Evolutionary conservation across 352 stramenopile species (phyloP).

Genomic region (Globisporangium heterothallicum): DNA sequence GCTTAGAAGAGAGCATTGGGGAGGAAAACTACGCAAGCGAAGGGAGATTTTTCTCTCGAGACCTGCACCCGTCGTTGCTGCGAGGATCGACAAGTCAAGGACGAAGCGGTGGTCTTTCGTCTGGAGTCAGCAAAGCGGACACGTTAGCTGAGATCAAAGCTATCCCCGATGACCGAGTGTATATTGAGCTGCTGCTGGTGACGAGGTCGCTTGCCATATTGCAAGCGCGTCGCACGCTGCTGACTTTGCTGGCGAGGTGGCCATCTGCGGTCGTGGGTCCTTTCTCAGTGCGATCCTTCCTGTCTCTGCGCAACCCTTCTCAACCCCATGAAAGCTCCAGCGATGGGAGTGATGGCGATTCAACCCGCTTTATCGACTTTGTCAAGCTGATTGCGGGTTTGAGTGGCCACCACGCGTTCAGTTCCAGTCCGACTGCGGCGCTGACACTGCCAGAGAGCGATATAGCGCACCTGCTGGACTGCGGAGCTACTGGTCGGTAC

Average conservation of each 20-base stretch:
- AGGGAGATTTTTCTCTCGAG: slow-evolving; percentile 69
- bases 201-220: slow-evolving; percentile 78
- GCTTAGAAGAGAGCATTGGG: slow-evolving; percentile 75
- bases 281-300: slow-evolving; percentile 51
- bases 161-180: slow-evolving; percentile 74
- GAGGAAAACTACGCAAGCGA: slow-evolving; percentile 83
- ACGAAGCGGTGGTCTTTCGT: slow-evolving; percentile 34
- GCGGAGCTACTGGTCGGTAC: slow-evolving; percentile 52
- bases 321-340: no score
- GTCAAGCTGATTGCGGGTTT: slow-evolving; percentile 78
- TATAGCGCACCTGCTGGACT: slow-evolving; percentile 47
- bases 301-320: slow-evolving; percentile 14
- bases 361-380: slow-evolving; percentile 70
- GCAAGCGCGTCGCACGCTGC: slow-evolving; percentile 63
- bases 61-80: slow-evolving; percentile 72
- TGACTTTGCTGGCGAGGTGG: slow-evolving; percentile 79
- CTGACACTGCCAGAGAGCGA: slow-evolving; percentile 31
- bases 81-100: slow-evolving; percentile 41
- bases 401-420: slow-evolving; percentile 40
- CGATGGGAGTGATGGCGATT: slow-evolving; percentile 23
- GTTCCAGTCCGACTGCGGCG: slow-evolving; percentile 18
- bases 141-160: slow-evolving; percentile 70
- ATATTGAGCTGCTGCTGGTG: slow-evolving; percentile 69
- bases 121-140: slow-evolving; percentile 53
- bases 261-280: slow-evolving; percentile 43